Percentiles rank a stretch among this genome's conserved stretches.
These are phyloP conservation scores for Yueomyces sinensis DNA, from an alignment of 805 yeast genomes.

Conservation along the genomic window DNA sequence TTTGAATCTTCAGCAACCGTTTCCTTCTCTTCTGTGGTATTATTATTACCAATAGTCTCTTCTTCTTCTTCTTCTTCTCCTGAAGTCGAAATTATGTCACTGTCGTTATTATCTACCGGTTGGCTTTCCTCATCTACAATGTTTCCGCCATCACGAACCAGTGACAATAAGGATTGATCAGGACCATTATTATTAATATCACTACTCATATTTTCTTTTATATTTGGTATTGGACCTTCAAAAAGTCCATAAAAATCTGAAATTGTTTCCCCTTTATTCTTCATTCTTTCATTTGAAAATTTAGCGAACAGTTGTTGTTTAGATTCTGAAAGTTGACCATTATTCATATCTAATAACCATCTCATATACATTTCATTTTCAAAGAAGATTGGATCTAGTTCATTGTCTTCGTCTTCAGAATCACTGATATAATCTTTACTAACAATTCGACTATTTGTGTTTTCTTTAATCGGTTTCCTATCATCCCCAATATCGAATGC, in stretches of 20 bases:
- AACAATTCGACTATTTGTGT: conserved; percentile 2
- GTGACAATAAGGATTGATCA: conserved; percentile 8
- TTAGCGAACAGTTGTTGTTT: conserved; percentile 12
- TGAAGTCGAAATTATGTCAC: no score
- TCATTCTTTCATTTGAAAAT: conserved; percentile 19
- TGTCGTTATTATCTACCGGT: no score
- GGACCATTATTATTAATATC: conserved; percentile 3
- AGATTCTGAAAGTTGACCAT: conserved; percentile 15
- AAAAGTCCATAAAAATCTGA: conserved; percentile 17
- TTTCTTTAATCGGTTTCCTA: neutral
- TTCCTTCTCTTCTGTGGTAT: no score
- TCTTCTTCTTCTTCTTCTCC: no score
- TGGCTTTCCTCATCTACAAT: neutral
- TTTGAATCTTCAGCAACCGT: no score
- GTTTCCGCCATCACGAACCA: conserved; percentile 3
- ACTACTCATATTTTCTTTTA: neutral
- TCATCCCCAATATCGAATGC: conserved; percentile 4
- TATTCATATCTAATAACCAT: conserved; percentile 16
- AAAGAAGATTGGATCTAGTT: conserved; percentile 15
- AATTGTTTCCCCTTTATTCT: conserved; percentile 8
- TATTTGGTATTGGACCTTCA: conserved; percentile 15
- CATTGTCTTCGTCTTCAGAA: conserved; percentile 18
- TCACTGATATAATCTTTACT: conserved; percentile 23
- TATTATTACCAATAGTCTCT: no score
- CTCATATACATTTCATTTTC: conserved; percentile 26